These are phyloP conservation scores for Poronia punctata DNA, from an alignment of 495 filamentous ascomycete genomes.

Conservation along the genomic window DNA sequence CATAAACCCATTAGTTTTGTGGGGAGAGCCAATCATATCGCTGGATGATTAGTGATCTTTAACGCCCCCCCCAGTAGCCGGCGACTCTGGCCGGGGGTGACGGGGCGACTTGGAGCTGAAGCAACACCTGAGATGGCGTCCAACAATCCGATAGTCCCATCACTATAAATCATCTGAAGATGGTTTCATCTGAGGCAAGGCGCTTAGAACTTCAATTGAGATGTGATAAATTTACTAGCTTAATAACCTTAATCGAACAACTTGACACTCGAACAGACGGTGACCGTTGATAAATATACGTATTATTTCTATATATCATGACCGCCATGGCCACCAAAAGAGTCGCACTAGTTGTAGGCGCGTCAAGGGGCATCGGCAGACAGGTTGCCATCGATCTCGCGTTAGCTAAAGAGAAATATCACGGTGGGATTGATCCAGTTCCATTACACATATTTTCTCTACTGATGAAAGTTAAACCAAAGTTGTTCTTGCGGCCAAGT, in stretches of 20 bases:
- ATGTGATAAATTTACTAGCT: too few relatives aligned
- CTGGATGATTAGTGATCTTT: slow-evolving; percentile 11
- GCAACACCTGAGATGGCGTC: background rate
- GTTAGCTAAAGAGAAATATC: slow-evolving; percentile 57
- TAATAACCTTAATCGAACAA: too few relatives aligned
- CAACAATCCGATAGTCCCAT: background rate
- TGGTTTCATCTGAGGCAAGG: too few relatives aligned
- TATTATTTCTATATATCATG: background rate
- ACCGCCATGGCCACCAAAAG: slow-evolving; percentile 9
- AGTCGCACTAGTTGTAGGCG: slow-evolving; percentile 67
- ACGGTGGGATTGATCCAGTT: slow-evolving; percentile 40
- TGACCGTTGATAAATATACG: too few relatives aligned
- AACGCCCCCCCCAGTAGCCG: too few relatives aligned
- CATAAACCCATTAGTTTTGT: too few relatives aligned
- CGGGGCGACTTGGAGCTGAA: too few relatives aligned
- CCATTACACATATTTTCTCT: background rate
- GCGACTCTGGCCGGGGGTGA: too few relatives aligned
- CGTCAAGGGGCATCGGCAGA: slow-evolving; percentile 70
- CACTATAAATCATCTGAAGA: too few relatives aligned
- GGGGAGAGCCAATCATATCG: background rate
- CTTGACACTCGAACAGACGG: too few relatives aligned
- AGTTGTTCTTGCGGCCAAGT: slow-evolving; percentile 83
- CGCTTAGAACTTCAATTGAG: too few relatives aligned
- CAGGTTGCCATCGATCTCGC: slow-evolving; percentile 67
- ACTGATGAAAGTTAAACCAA: slow-evolving; percentile 1